Percentiles rank a stretch among this genome's conserved stretches.
These are phyloP conservation scores for Talaromyces sp. DNA, from an alignment of 2,329 filamentous ascomycete species.

Conservation along the genomic window DNA sequence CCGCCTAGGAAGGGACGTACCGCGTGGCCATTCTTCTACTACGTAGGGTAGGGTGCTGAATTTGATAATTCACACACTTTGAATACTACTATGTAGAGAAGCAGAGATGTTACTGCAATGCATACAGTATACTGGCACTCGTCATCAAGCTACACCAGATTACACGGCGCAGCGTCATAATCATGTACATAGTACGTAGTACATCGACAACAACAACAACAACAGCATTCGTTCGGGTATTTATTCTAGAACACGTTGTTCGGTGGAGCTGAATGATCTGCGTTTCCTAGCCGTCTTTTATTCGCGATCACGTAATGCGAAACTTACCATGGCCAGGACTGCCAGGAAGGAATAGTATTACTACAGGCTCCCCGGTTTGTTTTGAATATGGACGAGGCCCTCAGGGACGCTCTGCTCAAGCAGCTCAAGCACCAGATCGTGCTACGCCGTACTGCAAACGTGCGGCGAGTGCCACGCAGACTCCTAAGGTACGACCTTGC, in stretches of 20 bases:
- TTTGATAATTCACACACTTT: too few species aligned
- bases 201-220: too few species aligned
- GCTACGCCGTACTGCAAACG: too few species aligned
- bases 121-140: neutral
- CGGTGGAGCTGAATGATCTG: conserved; percentile 8
- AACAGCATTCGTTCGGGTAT: neutral
- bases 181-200: neutral
- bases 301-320: neutral
- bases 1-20: neutral
- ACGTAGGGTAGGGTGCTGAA: too few species aligned
- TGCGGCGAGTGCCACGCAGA: too few species aligned
- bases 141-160: neutral
- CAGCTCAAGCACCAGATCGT: too few species aligned
- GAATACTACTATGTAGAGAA: too few species aligned
- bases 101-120: neutral
- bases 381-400: neutral
- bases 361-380: too few species aligned
- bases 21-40: neutral
- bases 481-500: too few species aligned
- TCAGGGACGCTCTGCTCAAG: neutral
- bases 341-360: too few species aligned
- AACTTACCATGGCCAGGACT: too few species aligned
- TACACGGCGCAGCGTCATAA: neutral
- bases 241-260: conserved; percentile 4
- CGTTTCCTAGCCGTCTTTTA: conserved; percentile 6